These are phyloP conservation scores for Solanum pennellii DNA, from an alignment of 257 asterid genomes.

Conservation along the genomic window DNA sequence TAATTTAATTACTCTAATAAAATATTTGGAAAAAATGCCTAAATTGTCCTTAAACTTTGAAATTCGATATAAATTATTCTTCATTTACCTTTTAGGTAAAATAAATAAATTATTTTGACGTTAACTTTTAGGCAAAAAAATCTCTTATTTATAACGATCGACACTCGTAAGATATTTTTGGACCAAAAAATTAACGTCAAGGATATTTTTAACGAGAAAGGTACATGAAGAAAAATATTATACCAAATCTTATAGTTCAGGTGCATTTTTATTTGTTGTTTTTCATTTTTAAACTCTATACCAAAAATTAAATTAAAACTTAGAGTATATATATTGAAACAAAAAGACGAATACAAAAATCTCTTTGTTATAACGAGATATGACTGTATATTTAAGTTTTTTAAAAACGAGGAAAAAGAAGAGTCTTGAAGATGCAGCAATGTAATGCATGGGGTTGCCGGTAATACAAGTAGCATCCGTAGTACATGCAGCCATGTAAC, in stretches of 20 bases:
- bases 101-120: too few species aligned
- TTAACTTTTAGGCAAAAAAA: not conserved
- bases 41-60: too few species aligned
- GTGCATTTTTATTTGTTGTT: too few species aligned
- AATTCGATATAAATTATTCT: not conserved
- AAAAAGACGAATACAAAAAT: too few species aligned
- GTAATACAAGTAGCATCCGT: slow-evolving; percentile 1
- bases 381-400: not conserved
- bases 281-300: too few species aligned
- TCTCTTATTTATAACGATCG: too few species aligned
- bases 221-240: too few species aligned
- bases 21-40: not conserved
- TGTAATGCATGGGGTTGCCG: slow-evolving; percentile 6
- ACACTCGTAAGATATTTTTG: not conserved
- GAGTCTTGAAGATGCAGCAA: not conserved
- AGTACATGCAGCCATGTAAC: slow-evolving; percentile 1
- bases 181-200: too few species aligned
- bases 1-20: not conserved
- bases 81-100: not conserved
- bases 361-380: not conserved
- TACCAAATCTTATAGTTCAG: not conserved
- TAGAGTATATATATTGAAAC: too few species aligned
- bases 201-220: not conserved
- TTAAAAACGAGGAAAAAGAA: not conserved
- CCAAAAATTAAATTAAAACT: too few species aligned